Base-by-base conservation (phyloP, 1,139 yeast species). In the Wickerhamomyces sp. region DNA sequence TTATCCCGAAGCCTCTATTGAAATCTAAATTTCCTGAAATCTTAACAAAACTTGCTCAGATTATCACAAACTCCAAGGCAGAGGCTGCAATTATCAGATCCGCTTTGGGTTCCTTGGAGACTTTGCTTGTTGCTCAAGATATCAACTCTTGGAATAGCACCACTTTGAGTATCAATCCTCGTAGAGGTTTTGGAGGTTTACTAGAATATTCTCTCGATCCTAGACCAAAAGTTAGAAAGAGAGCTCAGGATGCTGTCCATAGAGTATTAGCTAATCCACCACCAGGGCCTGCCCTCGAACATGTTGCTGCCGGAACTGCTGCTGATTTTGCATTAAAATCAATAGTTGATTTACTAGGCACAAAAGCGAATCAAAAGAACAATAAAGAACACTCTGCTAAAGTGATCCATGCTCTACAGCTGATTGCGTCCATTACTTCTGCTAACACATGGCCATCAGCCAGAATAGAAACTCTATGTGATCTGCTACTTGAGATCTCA, bases 211-310 rank as follows among this genome's bases (percentile, higher is more conserved):
- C 92, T 1, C 65, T 86, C 39, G 98, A 94, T 60, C 82, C 87
- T 33, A 76, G 98, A 59, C 98, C 99, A 26, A 94, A 94, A 57
- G 95, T 94, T 12, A 79, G 99, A 62, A 88, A 86, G 75, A 80
- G 97, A 68, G 96, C 97, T 2, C 86, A 83, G 52, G 98, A 92
- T 43, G 86, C 97, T 2, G 72, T 92, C 17, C 64, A 72, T 35
- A 72, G 68, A 6, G 68, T 92, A 25, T 67, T 92, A 47, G 48
- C 65, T 5, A 72, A 73, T 48, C 90, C 94, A 14, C 96, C 96
- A 12, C 76, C 88, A 0, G 83, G 90, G n/a, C 94, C 96, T 9
- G 69, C 79, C 14, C 73, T 81, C 7, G 81, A 76, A 34, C 97
- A 90, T 59, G 82, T 87, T 32, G 95, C 88, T 10, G 72, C 92